Percentiles rank a stretch among this genome's conserved stretches.
Conservation (phyloP, 352 stramenopile genomes). For the Pythium sukuiense region DNA sequence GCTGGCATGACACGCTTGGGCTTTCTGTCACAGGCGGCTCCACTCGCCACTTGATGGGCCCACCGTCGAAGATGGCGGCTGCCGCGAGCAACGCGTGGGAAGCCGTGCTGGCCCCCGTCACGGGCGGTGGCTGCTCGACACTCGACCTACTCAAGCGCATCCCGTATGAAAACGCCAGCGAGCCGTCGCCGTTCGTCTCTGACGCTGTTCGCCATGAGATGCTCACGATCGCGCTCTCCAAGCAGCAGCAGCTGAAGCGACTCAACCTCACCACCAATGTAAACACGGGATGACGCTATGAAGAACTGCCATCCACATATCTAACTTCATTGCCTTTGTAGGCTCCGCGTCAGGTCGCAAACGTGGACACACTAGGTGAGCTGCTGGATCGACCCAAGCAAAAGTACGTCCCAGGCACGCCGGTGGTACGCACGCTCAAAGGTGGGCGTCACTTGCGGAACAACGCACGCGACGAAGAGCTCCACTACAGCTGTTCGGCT, state of each 20-base stretch:
- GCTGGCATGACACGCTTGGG: not conserved
- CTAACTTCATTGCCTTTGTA: not conserved
- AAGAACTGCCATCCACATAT: not conserved
- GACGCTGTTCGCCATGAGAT: constrained; percentile 52
- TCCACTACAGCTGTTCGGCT: constrained; percentile 25
- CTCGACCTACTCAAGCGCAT: constrained; percentile 59
- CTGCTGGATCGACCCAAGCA: constrained; percentile 29
- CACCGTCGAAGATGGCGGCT: not conserved
- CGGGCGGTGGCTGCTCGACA: constrained; percentile 47
- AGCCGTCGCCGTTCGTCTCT: constrained; percentile 14
- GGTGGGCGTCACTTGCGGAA: constrained; percentile 41
- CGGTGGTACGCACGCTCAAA: constrained; percentile 39
- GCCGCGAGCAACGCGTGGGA: constrained; percentile 1
- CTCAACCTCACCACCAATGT: constrained; percentile 2
- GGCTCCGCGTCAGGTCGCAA: constrained; percentile 12
- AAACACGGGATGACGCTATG: not conserved
- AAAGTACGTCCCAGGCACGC: constrained; percentile 39
- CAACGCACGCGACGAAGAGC: constrained; percentile 29
- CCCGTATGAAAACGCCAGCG: constrained; percentile 13
- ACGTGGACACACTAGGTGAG: constrained; percentile 48
- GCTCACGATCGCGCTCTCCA: constrained; percentile 18
- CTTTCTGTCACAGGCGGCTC: not conserved
- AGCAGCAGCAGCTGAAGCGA: constrained; percentile 11
- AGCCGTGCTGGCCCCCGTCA: constrained; percentile 24
- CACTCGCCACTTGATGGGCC: not conserved